Evolutionary conservation across 2,329 filamentous ascomycete species (phyloP).

Genomic region (Sporothrix pseudoabietina): DNA sequence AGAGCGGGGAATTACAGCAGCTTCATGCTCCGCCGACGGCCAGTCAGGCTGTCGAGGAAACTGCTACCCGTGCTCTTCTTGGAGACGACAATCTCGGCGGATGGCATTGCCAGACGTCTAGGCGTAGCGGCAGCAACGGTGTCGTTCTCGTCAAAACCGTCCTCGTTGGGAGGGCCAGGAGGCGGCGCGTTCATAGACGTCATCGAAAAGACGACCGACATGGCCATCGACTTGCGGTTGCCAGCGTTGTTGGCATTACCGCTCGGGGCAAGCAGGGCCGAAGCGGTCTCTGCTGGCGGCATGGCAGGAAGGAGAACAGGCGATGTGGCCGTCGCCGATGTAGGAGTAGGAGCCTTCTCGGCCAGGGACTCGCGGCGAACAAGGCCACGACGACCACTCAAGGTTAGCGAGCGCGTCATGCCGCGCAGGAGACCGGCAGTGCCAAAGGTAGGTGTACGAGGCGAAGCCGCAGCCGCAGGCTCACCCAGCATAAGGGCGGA

Average conservation of each 20-base stretch:
- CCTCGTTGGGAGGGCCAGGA: conserved; percentile 33
- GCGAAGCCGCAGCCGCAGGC: conserved; percentile 28
- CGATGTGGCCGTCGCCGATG: conserved; percentile 41
- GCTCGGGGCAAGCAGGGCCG: not conserved
- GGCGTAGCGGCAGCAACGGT: not conserved
- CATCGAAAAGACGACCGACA: conserved; percentile 29
- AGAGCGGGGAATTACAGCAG: conserved; percentile 13
- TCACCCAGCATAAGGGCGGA: not conserved
- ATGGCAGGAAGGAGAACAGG: conserved; percentile 27
- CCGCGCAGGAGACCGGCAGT: conserved; percentile 50
- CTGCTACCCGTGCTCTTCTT: conserved; percentile 44
- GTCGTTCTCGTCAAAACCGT: not conserved
- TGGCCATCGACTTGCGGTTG: conserved; percentile 32
- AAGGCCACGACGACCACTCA: conserved; percentile 57
- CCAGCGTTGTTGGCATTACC: conserved; percentile 7
- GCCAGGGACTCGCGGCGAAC: conserved; percentile 41
- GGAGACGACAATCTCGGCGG: conserved; percentile 2
- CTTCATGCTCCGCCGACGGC: conserved; percentile 28
- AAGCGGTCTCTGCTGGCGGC: conserved; percentile 28
- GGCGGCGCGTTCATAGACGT: conserved; percentile 48
- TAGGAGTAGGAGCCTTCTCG: not conserved
- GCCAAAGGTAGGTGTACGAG: conserved; percentile 47
- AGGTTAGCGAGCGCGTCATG: conserved; percentile 53
- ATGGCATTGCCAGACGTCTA: conserved; percentile 39
- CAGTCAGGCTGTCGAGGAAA: conserved; percentile 11